phyloP scores from a whole-genome alignment of 106 monocot genomes.

The Chionographis japonica region DNA sequence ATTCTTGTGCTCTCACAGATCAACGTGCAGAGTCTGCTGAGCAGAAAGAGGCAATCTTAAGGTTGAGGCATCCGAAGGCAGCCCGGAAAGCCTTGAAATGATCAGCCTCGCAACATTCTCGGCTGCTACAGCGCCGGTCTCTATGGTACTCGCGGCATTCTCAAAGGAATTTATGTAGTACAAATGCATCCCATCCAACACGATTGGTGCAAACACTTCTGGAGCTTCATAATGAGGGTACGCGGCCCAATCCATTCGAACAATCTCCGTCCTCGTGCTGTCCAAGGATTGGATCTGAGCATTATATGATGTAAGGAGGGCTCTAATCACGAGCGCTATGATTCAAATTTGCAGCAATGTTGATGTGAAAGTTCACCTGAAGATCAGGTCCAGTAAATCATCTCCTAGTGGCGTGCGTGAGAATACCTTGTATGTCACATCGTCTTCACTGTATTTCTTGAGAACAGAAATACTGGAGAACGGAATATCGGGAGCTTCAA shows the following conservation, averaged over 20 bases:
- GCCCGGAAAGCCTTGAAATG: conserved; percentile 52
- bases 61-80: conserved; percentile 1
- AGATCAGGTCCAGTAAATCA: conserved; percentile 61
- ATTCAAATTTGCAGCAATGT: neutral
- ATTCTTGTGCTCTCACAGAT: conserved; percentile 12
- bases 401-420: conserved; percentile 57
- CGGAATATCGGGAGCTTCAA: conserved; percentile 68
- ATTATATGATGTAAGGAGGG: neutral
- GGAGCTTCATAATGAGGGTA: conserved; percentile 92
- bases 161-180: conserved; percentile 98
- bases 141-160: conserved; percentile 91
- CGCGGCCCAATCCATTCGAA: conserved; percentile 84
- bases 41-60: neutral
- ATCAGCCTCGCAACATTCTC: conserved; percentile 91
- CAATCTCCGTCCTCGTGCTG: conserved; percentile 68
- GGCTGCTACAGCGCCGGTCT: conserved; percentile 81
- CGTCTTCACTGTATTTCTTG: conserved; percentile 63
- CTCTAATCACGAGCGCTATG: neutral
- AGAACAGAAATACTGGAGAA: conserved; percentile 75
- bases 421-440: conserved; percentile 78
- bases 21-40: conserved; percentile 19
- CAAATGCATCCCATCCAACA: conserved; percentile 74
- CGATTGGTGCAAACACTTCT: conserved; percentile 82
- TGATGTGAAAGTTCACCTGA: conserved; percentile 41
- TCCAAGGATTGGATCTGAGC: neutral